Evolutionary conservation across 78 protist genomes (phyloP).

Genomic region (Dictyostelium brefeldianum): DNA sequence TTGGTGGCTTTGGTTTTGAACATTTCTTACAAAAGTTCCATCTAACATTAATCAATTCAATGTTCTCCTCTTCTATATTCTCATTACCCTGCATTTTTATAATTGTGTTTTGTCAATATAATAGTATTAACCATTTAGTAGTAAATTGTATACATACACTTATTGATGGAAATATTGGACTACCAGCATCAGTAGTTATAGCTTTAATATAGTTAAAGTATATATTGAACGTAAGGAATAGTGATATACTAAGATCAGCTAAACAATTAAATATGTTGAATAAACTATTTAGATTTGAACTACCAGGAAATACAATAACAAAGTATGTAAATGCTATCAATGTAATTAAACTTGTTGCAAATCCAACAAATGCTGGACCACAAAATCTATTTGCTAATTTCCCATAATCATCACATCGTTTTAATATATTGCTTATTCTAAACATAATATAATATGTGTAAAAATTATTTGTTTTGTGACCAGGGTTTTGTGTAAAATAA

Average conservation of each 20-base stretch:
- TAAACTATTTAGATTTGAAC: background rate
- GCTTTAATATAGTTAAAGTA: slow-evolving; percentile 49
- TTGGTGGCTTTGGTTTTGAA: slow-evolving; percentile 51
- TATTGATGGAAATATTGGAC: slow-evolving; percentile 30
- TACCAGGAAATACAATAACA: slow-evolving; percentile 21
- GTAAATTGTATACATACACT: background rate
- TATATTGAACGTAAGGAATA: slow-evolving; percentile 32
- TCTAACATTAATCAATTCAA: background rate
- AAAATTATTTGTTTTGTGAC: no score
- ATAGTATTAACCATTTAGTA: background rate
- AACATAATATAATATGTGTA: background rate
- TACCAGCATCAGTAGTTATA: slow-evolving; percentile 43
- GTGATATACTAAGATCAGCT: background rate
- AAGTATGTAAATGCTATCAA: slow-evolving; percentile 28
- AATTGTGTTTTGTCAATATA: background rate
- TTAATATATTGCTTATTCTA: background rate
- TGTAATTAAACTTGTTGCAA: slow-evolving; percentile 13
- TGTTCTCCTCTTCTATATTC: background rate
- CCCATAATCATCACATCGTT: slow-evolving; percentile 5
- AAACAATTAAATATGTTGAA: background rate
- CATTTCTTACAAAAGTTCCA: slow-evolving; percentile 58
- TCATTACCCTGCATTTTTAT: background rate
- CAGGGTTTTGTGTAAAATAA: no score
- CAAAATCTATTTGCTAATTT: background rate
- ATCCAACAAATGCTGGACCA: slow-evolving; percentile 2